Evolutionary conservation across 345 rosid species (phyloP).

Genomic region (Theobroma cacao): DNA sequence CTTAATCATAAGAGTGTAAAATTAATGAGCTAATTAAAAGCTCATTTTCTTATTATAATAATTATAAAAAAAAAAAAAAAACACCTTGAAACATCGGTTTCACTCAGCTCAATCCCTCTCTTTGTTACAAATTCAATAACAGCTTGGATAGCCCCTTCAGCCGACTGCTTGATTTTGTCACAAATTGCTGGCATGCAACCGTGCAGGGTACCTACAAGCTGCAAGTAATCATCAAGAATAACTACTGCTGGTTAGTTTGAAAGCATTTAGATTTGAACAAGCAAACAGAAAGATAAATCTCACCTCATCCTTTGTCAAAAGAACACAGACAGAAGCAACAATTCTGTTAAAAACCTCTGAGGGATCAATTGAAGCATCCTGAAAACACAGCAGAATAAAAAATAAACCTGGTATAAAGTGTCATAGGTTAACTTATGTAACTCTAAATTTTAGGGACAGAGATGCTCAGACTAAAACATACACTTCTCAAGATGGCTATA

Average conservation of each 20-base stretch:
- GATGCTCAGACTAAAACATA: slow-evolving; percentile 28
- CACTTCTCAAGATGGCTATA: slow-evolving; percentile 88
- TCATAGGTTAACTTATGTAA: background rate
- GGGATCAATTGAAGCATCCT: slow-evolving; percentile 99
- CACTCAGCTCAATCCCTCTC: slow-evolving; percentile 79
- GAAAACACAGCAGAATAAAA: slow-evolving; percentile 21
- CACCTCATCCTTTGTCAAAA: slow-evolving; percentile 83
- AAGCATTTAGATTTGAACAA: background rate
- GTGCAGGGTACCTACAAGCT: slow-evolving; percentile 82
- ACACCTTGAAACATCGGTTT: slow-evolving; percentile 74
- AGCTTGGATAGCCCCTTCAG: slow-evolving; percentile 96
- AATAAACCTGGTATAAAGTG: background rate
- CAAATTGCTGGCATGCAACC: slow-evolving; percentile 79
- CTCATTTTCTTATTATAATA: background rate
- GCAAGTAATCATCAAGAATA: slow-evolving; percentile 38
- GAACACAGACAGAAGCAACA: slow-evolving; percentile 70
- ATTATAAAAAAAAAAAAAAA: background rate
- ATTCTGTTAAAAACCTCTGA: slow-evolving; percentile 96
- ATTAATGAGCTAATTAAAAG: slow-evolving; percentile 15
- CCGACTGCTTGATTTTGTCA: slow-evolving; percentile 82
- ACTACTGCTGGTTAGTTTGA: background rate
- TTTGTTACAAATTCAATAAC: slow-evolving; percentile 79
- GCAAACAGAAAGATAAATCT: slow-evolving; percentile 18
- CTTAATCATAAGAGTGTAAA: background rate
- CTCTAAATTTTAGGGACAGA: background rate